Evolutionary conservation across 768 basidiomycete genomes (phyloP).

Genomic region (Lactifluus hygrophoroides): DNA sequence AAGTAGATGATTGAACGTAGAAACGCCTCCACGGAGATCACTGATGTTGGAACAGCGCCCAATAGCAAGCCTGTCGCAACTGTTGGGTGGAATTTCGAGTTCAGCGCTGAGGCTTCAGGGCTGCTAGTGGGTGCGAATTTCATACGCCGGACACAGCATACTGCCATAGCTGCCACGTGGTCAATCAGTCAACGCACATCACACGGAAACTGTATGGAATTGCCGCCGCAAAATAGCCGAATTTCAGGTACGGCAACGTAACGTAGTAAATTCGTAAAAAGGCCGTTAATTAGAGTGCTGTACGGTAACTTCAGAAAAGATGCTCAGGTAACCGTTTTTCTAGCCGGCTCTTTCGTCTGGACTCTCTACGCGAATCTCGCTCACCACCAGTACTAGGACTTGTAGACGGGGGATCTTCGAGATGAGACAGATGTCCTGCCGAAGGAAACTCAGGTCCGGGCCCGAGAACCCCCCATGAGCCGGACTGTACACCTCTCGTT

Average conservation of each 20-base stretch:
- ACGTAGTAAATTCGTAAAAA: too few relatives aligned
- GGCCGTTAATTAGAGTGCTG: too few relatives aligned
- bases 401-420: not conserved
- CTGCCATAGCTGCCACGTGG: not conserved
- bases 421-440: not conserved
- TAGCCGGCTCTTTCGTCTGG: slow-evolving; percentile 13
- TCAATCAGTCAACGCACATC: too few relatives aligned
- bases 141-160: not conserved
- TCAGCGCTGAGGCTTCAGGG: not conserved
- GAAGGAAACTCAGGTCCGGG: not conserved
- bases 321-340: slow-evolving; percentile 23
- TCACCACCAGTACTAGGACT: not conserved
- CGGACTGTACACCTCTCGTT: not conserved
- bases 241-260: too few relatives aligned
- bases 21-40: not conserved
- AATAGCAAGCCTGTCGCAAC: not conserved
- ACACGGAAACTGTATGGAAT: not conserved
- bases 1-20: too few relatives aligned
- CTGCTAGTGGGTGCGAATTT: not conserved
- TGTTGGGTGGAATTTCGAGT: not conserved
- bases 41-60: not conserved
- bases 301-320: slow-evolving; percentile 18
- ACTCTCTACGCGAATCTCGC: not conserved
- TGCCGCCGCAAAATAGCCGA: not conserved
- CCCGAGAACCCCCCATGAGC: not conserved